Percentiles rank a stretch among this genome's conserved stretches.
Conservation (phyloP, 495 filamentous ascomycete species). For the Lichina pygmaea region DNA sequence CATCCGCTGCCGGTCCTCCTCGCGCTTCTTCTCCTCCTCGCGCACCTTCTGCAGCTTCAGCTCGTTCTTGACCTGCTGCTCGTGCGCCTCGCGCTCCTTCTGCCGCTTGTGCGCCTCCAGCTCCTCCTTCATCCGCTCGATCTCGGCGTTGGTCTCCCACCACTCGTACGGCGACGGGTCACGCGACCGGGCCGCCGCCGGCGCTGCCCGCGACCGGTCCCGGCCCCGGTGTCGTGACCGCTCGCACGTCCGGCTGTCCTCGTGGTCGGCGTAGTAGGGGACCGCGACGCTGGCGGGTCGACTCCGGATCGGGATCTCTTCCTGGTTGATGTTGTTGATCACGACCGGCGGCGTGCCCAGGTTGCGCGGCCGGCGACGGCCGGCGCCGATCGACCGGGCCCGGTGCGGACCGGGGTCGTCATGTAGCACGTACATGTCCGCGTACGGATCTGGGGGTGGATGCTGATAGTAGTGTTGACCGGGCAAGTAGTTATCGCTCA, state of each 20-base stretch:
- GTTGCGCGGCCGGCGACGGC: background rate
- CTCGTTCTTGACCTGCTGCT: conserved; percentile 7
- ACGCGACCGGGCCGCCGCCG: background rate
- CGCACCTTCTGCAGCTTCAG: conserved; percentile 4
- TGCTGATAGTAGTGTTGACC: conserved; percentile 1
- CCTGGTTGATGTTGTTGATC: conserved; percentile 1
- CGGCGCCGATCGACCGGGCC: background rate
- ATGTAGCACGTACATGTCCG: background rate
- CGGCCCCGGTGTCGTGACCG: background rate
- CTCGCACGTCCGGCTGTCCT: background rate
- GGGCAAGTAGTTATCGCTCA: background rate
- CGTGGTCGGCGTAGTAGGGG: background rate
- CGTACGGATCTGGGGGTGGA: background rate
- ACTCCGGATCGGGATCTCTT: conserved; percentile 1
- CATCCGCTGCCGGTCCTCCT: conserved; percentile 15
- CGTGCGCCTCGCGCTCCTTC: conserved; percentile 26
- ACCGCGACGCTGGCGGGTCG: conserved; percentile 1
- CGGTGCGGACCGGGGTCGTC: background rate
- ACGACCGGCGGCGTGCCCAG: background rate
- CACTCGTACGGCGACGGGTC: background rate
- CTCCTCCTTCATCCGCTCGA: conserved; percentile 10
- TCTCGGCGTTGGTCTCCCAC: conserved; percentile 13
- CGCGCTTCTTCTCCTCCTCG: conserved; percentile 17
- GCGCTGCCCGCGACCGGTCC: background rate
- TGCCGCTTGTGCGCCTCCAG: conserved; percentile 28